Percentiles rank a stretch among this genome's conserved stretches.
phyloP scores from a whole-genome alignment of 352 stramenopile species.

The Phytophthora constricta region DNA sequence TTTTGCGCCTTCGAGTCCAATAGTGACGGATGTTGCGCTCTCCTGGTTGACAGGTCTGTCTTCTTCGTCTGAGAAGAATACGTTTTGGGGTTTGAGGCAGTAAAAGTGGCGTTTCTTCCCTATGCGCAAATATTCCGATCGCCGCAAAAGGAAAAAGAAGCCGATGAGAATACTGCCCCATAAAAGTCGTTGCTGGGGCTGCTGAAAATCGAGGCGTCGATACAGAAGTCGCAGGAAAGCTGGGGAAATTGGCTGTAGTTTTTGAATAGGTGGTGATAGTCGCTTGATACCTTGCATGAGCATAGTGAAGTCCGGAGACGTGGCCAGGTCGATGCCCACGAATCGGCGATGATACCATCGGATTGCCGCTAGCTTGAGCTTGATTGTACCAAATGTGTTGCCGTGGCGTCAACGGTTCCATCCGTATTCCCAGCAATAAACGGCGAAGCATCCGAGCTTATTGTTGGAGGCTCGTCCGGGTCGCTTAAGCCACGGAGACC shows the following conservation, averaged over 20 bases:
- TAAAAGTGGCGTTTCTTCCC: constrained; percentile 7
- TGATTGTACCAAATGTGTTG: constrained; percentile 25
- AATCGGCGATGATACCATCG: constrained; percentile 26
- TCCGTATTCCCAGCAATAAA: constrained; percentile 20
- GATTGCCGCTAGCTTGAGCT: constrained; percentile 24
- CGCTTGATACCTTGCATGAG: constrained; percentile 29
- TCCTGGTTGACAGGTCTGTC: neutral
- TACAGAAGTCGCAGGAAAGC: constrained; percentile 27
- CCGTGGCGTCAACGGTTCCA: constrained; percentile 15
- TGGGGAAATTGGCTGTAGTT: constrained; percentile 33
- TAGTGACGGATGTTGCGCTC: constrained; percentile 12
- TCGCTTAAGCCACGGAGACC: constrained; percentile 7
- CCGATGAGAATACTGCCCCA: constrained; percentile 32
- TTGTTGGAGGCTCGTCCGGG: neutral
- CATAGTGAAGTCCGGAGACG: constrained; percentile 10
- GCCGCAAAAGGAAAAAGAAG: constrained; percentile 34
- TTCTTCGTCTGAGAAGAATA: constrained; percentile 18
- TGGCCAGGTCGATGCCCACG: constrained; percentile 9
- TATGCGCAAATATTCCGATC: constrained; percentile 25
- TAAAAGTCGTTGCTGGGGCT: constrained; percentile 20
- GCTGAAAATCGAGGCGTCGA: neutral
- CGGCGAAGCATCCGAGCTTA: constrained; percentile 21
- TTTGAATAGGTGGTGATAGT: constrained; percentile 18
- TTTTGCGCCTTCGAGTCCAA: constrained; percentile 18
- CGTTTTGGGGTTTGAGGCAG: constrained; percentile 16